phyloP scores from a whole-genome alignment of 2,329 filamentous ascomycete species.

The Arthrinium puccinioides region DNA sequence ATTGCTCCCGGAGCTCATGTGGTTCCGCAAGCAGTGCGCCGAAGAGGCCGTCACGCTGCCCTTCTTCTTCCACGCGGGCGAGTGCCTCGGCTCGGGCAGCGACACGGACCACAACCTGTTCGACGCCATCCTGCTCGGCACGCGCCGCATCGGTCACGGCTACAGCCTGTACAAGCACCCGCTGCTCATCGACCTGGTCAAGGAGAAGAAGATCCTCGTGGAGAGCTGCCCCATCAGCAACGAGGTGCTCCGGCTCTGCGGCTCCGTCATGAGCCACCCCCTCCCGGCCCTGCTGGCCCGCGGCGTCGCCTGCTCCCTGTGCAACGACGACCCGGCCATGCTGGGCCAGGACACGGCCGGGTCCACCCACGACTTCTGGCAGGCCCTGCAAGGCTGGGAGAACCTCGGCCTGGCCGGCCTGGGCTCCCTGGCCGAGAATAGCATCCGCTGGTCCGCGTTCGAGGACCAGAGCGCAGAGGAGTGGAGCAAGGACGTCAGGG shows the following conservation, averaged over 20 bases:
- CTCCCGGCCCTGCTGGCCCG: constrained; percentile 78
- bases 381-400: constrained; percentile 83
- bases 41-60: constrained; percentile 75
- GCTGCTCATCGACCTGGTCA: constrained; percentile 78
- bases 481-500: constrained; percentile 67
- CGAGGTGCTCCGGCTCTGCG: constrained; percentile 74
- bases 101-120: constrained; percentile 75
- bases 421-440: constrained; percentile 85
- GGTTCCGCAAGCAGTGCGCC: constrained; percentile 82
- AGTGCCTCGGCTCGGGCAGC: constrained; percentile 74
- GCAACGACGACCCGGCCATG: constrained; percentile 87
- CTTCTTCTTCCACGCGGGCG: constrained; percentile 94
- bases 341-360: constrained; percentile 75
- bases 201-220: constrained; percentile 78
- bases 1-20: constrained; percentile 78
- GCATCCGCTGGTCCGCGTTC: constrained; percentile 81
- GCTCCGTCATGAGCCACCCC: constrained; percentile 69
- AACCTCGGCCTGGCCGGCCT: constrained; percentile 84
- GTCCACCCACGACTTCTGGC: constrained; percentile 92
- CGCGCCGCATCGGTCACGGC: constrained; percentile 78
- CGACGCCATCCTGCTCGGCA: constrained; percentile 64
- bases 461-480: constrained; percentile 67
- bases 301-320: constrained; percentile 76
- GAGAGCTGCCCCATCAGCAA: constrained; percentile 91
- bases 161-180: constrained; percentile 90